Evolutionary conservation across 805 yeast species (phyloP), one percentile per base, ranked within the genome.

Genomic region (Priceomyces haplophilus): DNA sequence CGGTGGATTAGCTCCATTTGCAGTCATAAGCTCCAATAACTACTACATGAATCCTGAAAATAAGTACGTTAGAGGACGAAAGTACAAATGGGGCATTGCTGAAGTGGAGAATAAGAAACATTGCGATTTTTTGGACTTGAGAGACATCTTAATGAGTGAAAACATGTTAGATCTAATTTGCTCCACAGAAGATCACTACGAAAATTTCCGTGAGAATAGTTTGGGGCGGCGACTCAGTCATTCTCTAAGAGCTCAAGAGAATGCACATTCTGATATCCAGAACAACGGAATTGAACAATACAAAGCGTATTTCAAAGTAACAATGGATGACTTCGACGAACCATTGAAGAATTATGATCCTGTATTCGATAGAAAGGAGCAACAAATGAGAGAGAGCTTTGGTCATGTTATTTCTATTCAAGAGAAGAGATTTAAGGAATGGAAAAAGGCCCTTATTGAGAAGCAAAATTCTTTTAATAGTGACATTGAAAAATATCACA

Each of bases 81-180:
- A 75, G 55, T 90, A 88, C 65, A 73, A 69, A 13, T 90, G 97
- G 97, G 97, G 97, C 0, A 62, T 78, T 17, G 86, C 87, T 11
- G 96, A 89, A 56, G 85, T 87, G 32, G 96, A 86, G 55, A 83
- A 88, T 59, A 76, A 75, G 15, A 61, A 67, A 7, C 89, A 85
- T 61, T 87, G 95, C 63, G 97, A 91, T 59, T 88, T 88, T 55
- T 49, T 63, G 21, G 72, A 72, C 46, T 71, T 90, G 48, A 78
- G 87, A 50, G 75, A 80, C 27, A 63, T 88, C 30, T 65, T 90
- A 38, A 70, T 90, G 63, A 74, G 82, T 18, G 74, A 81, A 16
- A 77, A 87, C 61, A 77, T 88, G 84, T 75, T 85, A 38, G 96
- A 89, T 55, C 74, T 90, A 50, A 80, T 88, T 32, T 58, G 68